A percentile compares a stretch with the other conserved stretches of the same genome.
Conservation (phyloP, 805 yeast genomes). For the Ogataea paradorogensis region DNA sequence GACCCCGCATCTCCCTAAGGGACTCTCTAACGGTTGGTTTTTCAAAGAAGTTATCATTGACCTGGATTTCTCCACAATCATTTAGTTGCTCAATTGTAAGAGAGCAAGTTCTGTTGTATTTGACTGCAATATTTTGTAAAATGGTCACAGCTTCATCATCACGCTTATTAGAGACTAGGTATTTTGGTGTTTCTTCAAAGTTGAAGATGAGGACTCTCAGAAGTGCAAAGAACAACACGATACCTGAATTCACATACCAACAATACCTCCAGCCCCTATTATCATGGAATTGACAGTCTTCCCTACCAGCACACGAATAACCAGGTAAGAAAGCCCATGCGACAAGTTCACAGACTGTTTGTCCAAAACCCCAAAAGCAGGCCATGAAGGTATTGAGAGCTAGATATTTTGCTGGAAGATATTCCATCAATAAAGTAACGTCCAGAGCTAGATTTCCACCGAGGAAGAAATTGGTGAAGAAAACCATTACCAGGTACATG, state of each 20-base stretch:
- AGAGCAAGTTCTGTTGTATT: slow-evolving; percentile 37
- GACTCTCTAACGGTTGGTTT: slow-evolving; percentile 10
- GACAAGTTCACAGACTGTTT: slow-evolving; percentile 43
- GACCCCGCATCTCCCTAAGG: slow-evolving; percentile 26
- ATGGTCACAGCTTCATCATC: slow-evolving; percentile 43
- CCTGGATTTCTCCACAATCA: slow-evolving; percentile 34
- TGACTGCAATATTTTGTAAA: slow-evolving; percentile 40
- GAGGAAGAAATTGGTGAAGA: slow-evolving; percentile 39
- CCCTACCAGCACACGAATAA: slow-evolving; percentile 40
- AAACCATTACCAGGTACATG: slow-evolving; percentile 43
- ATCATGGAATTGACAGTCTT: slow-evolving; percentile 37
- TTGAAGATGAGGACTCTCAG: slow-evolving; percentile 40
- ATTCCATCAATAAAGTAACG: slow-evolving; percentile 46
- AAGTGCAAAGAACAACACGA: slow-evolving; percentile 43
- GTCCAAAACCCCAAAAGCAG: slow-evolving; percentile 55
- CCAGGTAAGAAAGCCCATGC: slow-evolving; percentile 51
- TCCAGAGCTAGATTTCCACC: slow-evolving; percentile 55
- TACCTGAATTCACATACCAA: slow-evolving; percentile 46
- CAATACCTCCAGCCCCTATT: slow-evolving; percentile 58
- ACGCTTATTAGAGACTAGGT: slow-evolving; percentile 35
- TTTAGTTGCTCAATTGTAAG: slow-evolving; percentile 42
- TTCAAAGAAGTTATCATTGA: slow-evolving; percentile 5
- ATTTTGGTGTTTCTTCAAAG: slow-evolving; percentile 39
- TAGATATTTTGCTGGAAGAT: slow-evolving; percentile 44
- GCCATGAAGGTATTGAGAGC: slow-evolving; percentile 50